Base-by-base conservation (phyloP, 352 stramenopile genomes). In the Globisporangium irregulare region DNA sequence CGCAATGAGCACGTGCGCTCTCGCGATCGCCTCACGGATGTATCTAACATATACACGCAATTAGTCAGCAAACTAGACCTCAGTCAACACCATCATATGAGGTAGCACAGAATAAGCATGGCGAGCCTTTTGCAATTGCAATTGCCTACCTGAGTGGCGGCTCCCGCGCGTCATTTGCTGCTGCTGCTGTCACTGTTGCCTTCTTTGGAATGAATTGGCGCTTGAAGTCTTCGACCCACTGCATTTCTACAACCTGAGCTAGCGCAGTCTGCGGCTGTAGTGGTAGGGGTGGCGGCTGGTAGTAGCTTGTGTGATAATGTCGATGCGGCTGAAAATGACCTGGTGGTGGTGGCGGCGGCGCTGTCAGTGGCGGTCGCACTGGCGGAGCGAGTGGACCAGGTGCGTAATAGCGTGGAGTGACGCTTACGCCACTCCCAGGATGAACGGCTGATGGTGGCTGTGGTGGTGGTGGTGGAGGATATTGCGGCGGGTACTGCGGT, bases 211-310 rank as follows among this genome's bases (percentile, higher is more conserved):
- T 24, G 38, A 67, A 59, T 27, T 55, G 38, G 43, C 50, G 54
- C 46, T 46, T 38, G 57, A 73, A 75, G 1, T 12, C 25, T 22
- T 64, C 34, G 24, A 75, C 18, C 70, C 70, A 75, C 24, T 50
- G 36, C 14, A 58, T 51, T 48, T 69, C 46, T 20, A 70, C 51
- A 4, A 43, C 36, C 36, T 69, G 68, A 2, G 55, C 6, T 51
- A 38, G 10, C n/a, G 51, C 34, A 6, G 25, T 20, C 22, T 25
- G 59, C 27, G 38, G 53, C 38, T n/a, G 58, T 15, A 38, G 41
- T n/a, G 59, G 43, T 15, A 32, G 48, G 3, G 29, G 6, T 36
- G 58, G 50, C 22, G 24, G 15, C 8, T 64, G 51, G 2, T 8
- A 22, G 5, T 51, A 41, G 14, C 29, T 61, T 10, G n/a, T 38